These are phyloP conservation scores for Fusarium illudens DNA, from an alignment of 2,329 filamentous ascomycete species.

Conservation along the genomic window DNA sequence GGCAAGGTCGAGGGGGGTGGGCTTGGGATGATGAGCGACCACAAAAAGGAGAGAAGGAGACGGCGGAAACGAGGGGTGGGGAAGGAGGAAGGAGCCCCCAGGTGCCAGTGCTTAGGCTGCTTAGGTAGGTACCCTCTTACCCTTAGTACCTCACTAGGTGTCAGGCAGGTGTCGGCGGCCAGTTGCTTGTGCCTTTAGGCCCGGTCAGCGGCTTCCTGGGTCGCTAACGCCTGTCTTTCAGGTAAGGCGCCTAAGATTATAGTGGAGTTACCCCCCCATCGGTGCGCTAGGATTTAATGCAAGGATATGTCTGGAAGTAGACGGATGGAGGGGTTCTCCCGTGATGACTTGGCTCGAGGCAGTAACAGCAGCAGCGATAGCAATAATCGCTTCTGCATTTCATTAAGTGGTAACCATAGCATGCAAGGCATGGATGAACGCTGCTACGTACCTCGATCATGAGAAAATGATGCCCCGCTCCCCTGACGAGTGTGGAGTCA, in stretches of 20 bases:
- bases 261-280: slow-evolving; percentile 2
- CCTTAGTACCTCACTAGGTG: slow-evolving; percentile 7
- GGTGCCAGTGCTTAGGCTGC: slow-evolving; percentile 25
- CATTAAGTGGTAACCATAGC: neutral
- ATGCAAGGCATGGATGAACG: neutral
- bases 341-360: neutral
- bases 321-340: neutral
- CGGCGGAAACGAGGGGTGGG: slow-evolving; percentile 37
- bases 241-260: slow-evolving; percentile 30
- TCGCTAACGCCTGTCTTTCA: slow-evolving; percentile 27
- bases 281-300: slow-evolving; percentile 1
- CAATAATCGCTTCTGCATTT: neutral
- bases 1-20: slow-evolving; percentile 10
- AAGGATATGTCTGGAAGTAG: neutral
- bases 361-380: neutral
- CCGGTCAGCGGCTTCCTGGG: slow-evolving; percentile 14
- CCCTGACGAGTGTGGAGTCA: neutral
- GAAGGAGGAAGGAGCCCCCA: slow-evolving; percentile 35
- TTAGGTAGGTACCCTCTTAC: neutral
- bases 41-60: slow-evolving; percentile 32
- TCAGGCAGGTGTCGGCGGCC: slow-evolving; percentile 14
- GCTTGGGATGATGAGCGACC: slow-evolving; percentile 25
- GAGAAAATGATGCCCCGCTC: slow-evolving; percentile 1
- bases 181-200: slow-evolving; percentile 13
- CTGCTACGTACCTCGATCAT: neutral